Percentiles rank a stretch among this genome's conserved stretches.
Conservation (phyloP, 163 green algal genomes). For the Chlorella variabilis region DNA sequence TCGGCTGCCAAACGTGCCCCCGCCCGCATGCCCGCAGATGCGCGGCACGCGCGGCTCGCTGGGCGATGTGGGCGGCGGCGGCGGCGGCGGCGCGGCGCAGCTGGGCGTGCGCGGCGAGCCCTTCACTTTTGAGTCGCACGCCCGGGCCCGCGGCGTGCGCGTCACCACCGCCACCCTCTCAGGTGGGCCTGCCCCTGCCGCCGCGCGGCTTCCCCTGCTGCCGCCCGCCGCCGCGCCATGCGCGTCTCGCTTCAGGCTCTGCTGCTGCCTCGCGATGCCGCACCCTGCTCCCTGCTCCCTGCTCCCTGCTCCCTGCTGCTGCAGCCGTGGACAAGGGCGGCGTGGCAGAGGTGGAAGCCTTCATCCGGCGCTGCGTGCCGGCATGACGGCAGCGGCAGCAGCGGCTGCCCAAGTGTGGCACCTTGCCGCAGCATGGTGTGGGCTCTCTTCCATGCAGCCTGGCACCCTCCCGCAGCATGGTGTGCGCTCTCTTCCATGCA, state of each 20-base stretch:
- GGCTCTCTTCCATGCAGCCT: no score
- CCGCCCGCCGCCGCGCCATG: no score
- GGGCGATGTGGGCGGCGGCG: conserved; percentile 9
- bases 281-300: neutral
- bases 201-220: neutral
- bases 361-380: conserved; percentile 37
- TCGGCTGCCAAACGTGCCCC: no score
- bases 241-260: no score
- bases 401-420: neutral
- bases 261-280: neutral
- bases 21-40: conserved; percentile 28
- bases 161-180: conserved; percentile 1
- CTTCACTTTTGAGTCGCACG: conserved; percentile 47
- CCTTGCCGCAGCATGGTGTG: no score
- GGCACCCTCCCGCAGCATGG: no score
- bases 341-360: conserved; percentile 35
- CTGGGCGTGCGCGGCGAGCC: conserved; percentile 19
- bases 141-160: neutral
- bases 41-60: conserved; percentile 42
- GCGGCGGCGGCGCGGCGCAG: neutral
- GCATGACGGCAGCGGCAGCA: conserved; percentile 1
- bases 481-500: no score
- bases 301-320: neutral
- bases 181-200: neutral
- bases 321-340: conserved; percentile 42